Evolutionary conservation across 2,329 filamentous ascomycete genomes (phyloP), one percentile per base, ranked within the genome.

Genomic region (Nigrospora osmanthi): DNA sequence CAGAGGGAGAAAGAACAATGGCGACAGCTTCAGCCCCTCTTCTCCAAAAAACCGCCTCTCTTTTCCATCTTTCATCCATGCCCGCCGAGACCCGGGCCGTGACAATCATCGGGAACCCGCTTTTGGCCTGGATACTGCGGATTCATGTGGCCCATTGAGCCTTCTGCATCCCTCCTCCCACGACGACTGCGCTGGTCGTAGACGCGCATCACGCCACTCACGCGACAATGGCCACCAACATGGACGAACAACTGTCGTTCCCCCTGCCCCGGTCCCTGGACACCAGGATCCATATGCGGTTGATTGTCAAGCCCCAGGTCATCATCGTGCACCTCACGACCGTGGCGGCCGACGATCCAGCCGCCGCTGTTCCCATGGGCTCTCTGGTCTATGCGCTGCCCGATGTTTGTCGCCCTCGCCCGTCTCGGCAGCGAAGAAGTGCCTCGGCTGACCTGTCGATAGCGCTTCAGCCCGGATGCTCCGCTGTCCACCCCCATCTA

Each of bases 361-460:
- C 68, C 12, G 59, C 65, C 10, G 61, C 72, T 9, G 69, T 76
- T 35, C 69, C 76, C 41, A 75, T 97, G 65, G 91, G 93, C 3
- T 95, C 89, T 41, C 91, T 97, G 59, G 87, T 97, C 38, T 97
- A 95, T 61, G 87, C 90, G 3, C 79, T 98, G 62, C 91, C 93
- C 14, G 86, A 95, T 68, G 93, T 95, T 70, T 56, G 69, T 62
- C 13, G 23, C 23, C 44, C 16, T 16, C 36, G 9, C 23, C 23
- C 6, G 23, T 10, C 23, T 28, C 2, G 5, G 9, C 10, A 28
- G 23, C 23, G 23, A 10, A 28, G 23, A 10, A 28, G 5, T 10
- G 9, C 23, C 23, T 28, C 10, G 23, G 23, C 23, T 28, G 23
- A 28, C 23, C 23, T 28, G 23, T 10, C 23, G 14, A 31, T 44